phyloP scores from a whole-genome alignment of 2,329 filamentous ascomycete genomes.

The Sclerotinia trifoliorum region DNA sequence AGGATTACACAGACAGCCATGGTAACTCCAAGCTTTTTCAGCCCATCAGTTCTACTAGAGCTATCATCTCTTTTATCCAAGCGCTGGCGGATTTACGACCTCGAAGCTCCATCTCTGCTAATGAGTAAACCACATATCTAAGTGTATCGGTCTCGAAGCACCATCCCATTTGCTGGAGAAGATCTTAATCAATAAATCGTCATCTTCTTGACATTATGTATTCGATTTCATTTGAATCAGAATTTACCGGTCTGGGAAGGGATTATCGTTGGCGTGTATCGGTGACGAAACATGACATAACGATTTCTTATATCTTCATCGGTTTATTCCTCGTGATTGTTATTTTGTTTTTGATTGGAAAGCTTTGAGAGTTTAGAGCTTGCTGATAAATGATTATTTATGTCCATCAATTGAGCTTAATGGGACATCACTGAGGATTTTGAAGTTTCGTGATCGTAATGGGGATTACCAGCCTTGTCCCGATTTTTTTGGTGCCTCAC shows the following conservation, averaged over 20 bases:
- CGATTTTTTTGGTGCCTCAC: not conserved
- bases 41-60: not conserved
- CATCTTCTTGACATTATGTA: not conserved
- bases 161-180: not conserved
- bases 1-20: not conserved
- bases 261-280: not conserved
- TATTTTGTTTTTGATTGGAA: not conserved
- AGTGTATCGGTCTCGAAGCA: not conserved
- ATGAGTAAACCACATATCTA: not conserved
- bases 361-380: constrained; percentile 2
- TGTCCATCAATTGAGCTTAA: not conserved
- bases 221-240: constrained; percentile 1
- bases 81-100: not conserved
- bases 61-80: not conserved
- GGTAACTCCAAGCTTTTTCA: not conserved
- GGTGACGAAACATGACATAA: constrained; percentile 2
- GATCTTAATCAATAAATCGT: no score
- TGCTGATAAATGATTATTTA: no score
- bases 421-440: not conserved
- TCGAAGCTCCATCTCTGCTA: not conserved
- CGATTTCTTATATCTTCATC: not conserved
- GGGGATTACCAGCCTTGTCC: not conserved
- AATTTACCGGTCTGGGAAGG: not conserved
- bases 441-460: not conserved
- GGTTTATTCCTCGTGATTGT: not conserved